phyloP scores from a whole-genome alignment of 371 early-diverging fungal species.

The Blakeslea trispora region DNA sequence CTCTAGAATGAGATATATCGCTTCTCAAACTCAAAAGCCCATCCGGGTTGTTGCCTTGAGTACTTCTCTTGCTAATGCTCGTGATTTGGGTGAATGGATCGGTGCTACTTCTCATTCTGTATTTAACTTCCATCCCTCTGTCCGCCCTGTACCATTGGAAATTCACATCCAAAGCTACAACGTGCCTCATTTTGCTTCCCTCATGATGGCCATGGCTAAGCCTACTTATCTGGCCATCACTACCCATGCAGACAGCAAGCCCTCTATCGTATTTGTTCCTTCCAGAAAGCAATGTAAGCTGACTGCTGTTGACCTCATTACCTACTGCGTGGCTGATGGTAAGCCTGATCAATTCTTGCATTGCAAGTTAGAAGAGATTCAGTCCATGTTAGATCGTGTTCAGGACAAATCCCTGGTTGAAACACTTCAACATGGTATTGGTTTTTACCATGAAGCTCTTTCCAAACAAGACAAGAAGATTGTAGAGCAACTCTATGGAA shows the following conservation, averaged over 20 bases:
- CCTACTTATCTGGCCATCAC: conserved; percentile 85
- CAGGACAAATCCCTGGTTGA: conserved; percentile 75
- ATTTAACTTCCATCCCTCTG: conserved; percentile 94
- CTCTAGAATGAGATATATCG: conserved; percentile 92
- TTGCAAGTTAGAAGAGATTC: conserved; percentile 65
- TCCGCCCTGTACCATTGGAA: conserved; percentile 92
- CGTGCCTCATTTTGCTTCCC: conserved; percentile 87
- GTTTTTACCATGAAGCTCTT: conserved; percentile 89
- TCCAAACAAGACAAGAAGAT: conserved; percentile 68
- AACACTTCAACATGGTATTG: conserved; percentile 82
- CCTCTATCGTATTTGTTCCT: conserved; percentile 90
- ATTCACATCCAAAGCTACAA: conserved; percentile 92
- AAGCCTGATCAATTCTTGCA: conserved; percentile 72
- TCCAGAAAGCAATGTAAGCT: conserved; percentile 88
- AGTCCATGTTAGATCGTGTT: conserved; percentile 62
- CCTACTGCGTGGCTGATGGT: conserved; percentile 77
- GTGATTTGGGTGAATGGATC: conserved; percentile 96
- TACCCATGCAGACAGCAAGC: conserved; percentile 62
- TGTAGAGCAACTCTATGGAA: conserved; percentile 77
- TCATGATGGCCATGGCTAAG: conserved; percentile 93
- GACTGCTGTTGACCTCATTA: conserved; percentile 85
- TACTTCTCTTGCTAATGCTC: conserved; percentile 91
- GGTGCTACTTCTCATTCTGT: conserved; percentile 76
- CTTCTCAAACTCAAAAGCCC: conserved; percentile 75
- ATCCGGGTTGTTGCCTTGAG: conserved; percentile 92